Base-by-base conservation (phyloP, 2,329 filamentous ascomycete genomes). In the Aspergillus viridinutans region DNA sequence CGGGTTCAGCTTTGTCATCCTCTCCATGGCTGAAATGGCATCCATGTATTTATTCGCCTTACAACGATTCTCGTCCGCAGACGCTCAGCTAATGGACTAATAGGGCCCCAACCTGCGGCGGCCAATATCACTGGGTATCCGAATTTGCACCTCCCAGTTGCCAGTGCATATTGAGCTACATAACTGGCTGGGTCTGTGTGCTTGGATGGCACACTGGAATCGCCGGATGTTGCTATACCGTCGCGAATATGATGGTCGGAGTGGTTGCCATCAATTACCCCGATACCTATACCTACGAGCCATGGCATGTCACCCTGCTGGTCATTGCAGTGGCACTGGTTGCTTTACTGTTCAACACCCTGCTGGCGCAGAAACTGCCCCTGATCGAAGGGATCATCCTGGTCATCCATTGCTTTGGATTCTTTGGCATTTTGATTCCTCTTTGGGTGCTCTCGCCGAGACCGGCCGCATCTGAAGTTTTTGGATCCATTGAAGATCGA, bases 1-100 rank as follows among this genome's bases (percentile, higher is more conserved):
- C 32, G 80, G 80, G 0, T 74, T 78, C 42, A 60, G 75, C 3
- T 54, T 71, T 4, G 72, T 76, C 35, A 74, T 74, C 55, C 66
- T 71, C 0, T 79, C 76, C 3, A 76, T 81, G 71, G 78, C 78
- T 6, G 80, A 81, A 60, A 79, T 81, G 73, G 78, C 77, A 1
- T 80, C 77, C 4, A 82, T 82, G 75, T 68, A 60, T 57, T 62
- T 50, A 25, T 5, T 25, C 3, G 4, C 10, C 35, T 47, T 20
- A 29, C 10, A 8, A 21, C 2, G 7, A 17, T 25, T 12, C 23
- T 10, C 2, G 3, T 25, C 14, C 10, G 3, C 40, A 23, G n/a
- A 20, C 8, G 4, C 42, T 10, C 21, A 0, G 12, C n/a, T 23
- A 23, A 23, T 12, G n/a, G 20, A 23, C 25, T 2, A 10, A 17